phyloP scores from a whole-genome alignment of 1,284 basidiomycete species.

The Apiotrichum sp. region DNA sequence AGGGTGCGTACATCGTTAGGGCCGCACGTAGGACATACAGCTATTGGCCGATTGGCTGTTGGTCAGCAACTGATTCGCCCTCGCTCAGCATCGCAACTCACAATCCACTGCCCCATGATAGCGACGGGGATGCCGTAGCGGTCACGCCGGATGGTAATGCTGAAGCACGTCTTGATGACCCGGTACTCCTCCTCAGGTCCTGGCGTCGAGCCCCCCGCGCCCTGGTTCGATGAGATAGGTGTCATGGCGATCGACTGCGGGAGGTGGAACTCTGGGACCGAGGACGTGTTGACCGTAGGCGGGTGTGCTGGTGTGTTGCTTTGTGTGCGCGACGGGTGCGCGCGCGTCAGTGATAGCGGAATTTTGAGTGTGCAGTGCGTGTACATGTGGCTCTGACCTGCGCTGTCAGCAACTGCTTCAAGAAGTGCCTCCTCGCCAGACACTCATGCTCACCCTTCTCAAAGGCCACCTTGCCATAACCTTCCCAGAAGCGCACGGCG shows the following conservation, averaged over 20 bases:
- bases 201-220: constrained; percentile 3
- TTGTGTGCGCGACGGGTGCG: constrained; percentile 16
- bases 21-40: too few relatives aligned
- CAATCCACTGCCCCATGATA: constrained; percentile 61
- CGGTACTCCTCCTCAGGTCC: constrained; percentile 55
- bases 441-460: constrained; percentile 53
- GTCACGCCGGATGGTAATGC: constrained; percentile 87
- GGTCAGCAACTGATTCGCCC: too few relatives aligned
- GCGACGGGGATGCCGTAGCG: constrained; percentile 76
- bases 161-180: constrained; percentile 88
- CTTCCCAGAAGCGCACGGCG: constrained; percentile 89
- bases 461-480: constrained; percentile 88
- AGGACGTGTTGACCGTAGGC: constrained; percentile 5
- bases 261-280: constrained; percentile 21
- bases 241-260: constrained; percentile 15
- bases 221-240: not conserved
- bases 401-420: constrained; percentile 1
- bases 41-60: too few relatives aligned
- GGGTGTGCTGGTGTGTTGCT: constrained; percentile 18
- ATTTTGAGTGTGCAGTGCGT: constrained; percentile 84
- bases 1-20: too few relatives aligned
- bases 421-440: too few relatives aligned
- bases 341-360: constrained; percentile 50
- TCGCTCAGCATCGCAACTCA: constrained; percentile 14
- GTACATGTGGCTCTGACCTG: constrained; percentile 61